Evolutionary conservation across 202 grass and related monocot genomes (phyloP).

Genomic region (Dendrocalamus latiflorus): DNA sequence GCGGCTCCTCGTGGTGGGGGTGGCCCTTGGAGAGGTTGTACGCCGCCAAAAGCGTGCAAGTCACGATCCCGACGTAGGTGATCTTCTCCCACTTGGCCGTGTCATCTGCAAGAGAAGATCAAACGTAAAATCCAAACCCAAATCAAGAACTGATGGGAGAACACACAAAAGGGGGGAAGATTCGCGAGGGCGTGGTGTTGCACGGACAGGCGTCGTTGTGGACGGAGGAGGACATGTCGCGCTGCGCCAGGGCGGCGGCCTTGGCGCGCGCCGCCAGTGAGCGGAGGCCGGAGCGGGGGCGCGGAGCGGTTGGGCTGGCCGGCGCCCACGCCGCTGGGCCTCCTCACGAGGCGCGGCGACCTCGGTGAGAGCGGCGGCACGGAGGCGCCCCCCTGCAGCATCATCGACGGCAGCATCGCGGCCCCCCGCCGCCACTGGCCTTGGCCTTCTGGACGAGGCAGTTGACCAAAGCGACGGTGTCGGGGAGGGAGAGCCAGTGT

Average conservation of each 20-base stretch:
- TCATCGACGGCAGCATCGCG: slow-evolving; percentile 51
- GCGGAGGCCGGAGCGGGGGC: no score
- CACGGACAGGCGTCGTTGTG: no score
- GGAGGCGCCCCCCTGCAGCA: slow-evolving; percentile 64
- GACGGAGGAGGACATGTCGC: no score
- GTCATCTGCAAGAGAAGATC: no score
- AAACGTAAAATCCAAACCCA: no score
- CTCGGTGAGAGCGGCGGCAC: slow-evolving; percentile 90
- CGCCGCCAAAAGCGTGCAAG: slow-evolving; percentile 51
- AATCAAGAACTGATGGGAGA: no score
- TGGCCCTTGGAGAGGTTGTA: slow-evolving; percentile 90
- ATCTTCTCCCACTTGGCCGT: no score
- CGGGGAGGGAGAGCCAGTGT: slow-evolving; percentile 83
- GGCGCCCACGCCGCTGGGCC: no score
- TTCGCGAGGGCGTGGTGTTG: no score
- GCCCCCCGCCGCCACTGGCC: slow-evolving; percentile 15
- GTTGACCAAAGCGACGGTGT: slow-evolving; percentile 59
- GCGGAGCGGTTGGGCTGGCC: slow-evolving; percentile 41
- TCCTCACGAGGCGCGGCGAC: slow-evolving; percentile 62
- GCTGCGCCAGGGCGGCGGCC: no score
- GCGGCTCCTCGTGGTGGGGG: slow-evolving; percentile 62
- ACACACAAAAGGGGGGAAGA: no score
- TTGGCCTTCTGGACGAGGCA: slow-evolving; percentile 74
- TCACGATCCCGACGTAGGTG: not conserved
- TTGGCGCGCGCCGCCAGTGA: no score